Base-by-base conservation (phyloP, 352 stramenopile genomes). In the Phytopythium sindhum region DNA sequence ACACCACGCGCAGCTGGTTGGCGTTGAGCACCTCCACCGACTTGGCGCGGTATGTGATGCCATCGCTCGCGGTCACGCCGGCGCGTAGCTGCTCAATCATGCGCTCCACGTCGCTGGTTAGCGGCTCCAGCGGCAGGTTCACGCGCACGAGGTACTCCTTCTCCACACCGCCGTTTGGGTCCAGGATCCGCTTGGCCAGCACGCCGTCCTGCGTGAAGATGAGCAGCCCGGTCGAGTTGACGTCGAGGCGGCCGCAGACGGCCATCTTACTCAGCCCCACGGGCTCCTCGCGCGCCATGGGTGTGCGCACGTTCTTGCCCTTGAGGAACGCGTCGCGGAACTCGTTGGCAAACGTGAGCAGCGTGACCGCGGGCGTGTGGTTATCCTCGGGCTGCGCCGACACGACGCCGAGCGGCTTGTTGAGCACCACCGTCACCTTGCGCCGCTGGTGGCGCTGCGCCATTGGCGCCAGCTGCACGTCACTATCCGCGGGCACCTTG, bases 101-200 rank as follows among this genome's bases (percentile, higher is more conserved):
- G 35, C 45, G 50, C 33, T 68, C 64, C 17, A 86, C 67, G 7
- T 73, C 60, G 14, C 68, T 64, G 12, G 66, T 76, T 14, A 71
- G 39, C 1, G 84, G 74, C 45, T 88, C 77, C 45, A 91, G 58
- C 26, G 78, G 71, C 14, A 80, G 52, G 54, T 91, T 71, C 1
- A 95, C 83, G 23, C 85, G 84, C 35, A 95, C 83, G 26, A 93
- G 77, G 60, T 95, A 95, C 65, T 95, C 86, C 62, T 95, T 95
- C 73, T 93, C 82, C 17, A 95, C 72, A 33, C 77, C 72, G 50
- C 81, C 69, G 14, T 79, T 81, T 26, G 86, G 84, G 57, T 93
- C 86, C 53, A 95, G 58, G 51, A 95, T 77, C n/a, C 73, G 70
- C 67, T 93, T 95, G 24, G 86, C 86, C 1, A 95, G 60, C 26